phyloP scores from a whole-genome alignment of 257 asterid genomes.

The Orobanche coerulescens region DNA sequence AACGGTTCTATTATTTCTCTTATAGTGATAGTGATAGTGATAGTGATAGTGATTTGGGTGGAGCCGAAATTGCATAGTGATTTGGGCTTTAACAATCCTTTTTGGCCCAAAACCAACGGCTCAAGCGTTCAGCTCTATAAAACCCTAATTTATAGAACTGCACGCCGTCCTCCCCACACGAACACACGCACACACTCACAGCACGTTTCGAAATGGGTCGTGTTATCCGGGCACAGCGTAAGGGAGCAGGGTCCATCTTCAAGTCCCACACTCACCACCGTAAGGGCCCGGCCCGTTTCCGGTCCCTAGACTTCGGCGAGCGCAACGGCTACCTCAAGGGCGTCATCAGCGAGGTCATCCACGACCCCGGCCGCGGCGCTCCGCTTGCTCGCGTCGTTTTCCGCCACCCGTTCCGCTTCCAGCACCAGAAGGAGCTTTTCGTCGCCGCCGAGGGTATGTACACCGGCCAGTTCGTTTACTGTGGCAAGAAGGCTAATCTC shows the following conservation, averaged over 20 bases:
- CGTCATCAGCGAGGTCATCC: slow-evolving; percentile 47
- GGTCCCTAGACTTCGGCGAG: slow-evolving; percentile 53
- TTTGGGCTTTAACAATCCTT: background rate
- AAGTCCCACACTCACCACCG: slow-evolving; percentile 59
- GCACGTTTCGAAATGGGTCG: slow-evolving; percentile 37
- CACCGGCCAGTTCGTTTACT: slow-evolving; percentile 47
- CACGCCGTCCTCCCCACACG: slow-evolving; percentile 12
- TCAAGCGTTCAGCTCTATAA: background rate
- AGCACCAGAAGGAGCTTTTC: slow-evolving; percentile 60
- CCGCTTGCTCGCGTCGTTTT: slow-evolving; percentile 48
- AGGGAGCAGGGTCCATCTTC: slow-evolving; percentile 54
- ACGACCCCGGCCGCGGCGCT: slow-evolving; percentile 56
- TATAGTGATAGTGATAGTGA: too few species aligned
- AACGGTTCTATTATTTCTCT: too few species aligned
- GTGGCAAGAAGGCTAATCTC: slow-evolving; percentile 49
- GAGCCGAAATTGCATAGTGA: too few species aligned
- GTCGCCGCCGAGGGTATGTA: slow-evolving; percentile 55
- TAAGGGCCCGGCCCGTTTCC: slow-evolving; percentile 51
- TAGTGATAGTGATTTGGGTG: too few species aligned
- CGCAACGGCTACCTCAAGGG: slow-evolving; percentile 54
- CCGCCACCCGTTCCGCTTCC: slow-evolving; percentile 55
- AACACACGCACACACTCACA: background rate
- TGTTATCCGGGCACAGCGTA: slow-evolving; percentile 51
- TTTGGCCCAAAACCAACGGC: background rate
- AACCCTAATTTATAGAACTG: slow-evolving; percentile 21